These are phyloP conservation scores for Phytophthora sansomeana DNA, from an alignment of 352 stramenopile species.

Conservation along the genomic window DNA sequence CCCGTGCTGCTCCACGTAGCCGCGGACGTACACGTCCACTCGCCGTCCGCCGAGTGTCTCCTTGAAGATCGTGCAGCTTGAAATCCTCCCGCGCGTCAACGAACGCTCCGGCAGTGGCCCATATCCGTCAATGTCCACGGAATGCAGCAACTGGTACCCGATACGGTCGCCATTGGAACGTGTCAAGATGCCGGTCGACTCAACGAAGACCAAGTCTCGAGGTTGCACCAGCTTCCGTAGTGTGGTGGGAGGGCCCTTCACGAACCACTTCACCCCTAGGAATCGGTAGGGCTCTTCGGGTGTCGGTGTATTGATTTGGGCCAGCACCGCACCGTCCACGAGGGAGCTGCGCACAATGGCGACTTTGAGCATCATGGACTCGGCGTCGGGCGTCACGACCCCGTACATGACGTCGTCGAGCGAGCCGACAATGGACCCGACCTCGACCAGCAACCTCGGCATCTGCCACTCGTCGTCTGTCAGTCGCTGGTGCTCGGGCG, in stretches of 20 bases:
- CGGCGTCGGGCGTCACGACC: constrained; percentile 43
- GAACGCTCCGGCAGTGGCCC: constrained; percentile 31
- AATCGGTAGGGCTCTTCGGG: constrained; percentile 48
- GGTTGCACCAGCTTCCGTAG: constrained; percentile 42
- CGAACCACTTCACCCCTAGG: constrained; percentile 61
- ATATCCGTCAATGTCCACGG: constrained; percentile 46
- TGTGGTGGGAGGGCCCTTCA: constrained; percentile 43
- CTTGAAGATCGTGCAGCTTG: constrained; percentile 51
- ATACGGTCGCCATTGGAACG: constrained; percentile 39
- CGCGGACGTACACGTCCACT: constrained; percentile 52
- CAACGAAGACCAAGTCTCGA: constrained; percentile 53
- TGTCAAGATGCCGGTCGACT: constrained; percentile 45
- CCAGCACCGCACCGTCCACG: constrained; percentile 49
- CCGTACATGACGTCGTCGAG: constrained; percentile 77
- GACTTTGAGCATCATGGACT: constrained; percentile 51
- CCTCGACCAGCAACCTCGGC: constrained; percentile 53
- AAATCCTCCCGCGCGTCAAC: constrained; percentile 48
- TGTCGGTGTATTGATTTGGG: constrained; percentile 39
- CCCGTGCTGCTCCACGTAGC: constrained; percentile 50
- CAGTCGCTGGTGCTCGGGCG: constrained; percentile 40
- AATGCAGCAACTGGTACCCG: constrained; percentile 55
- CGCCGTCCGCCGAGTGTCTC: constrained; percentile 29
- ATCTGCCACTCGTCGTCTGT: constrained; percentile 48
- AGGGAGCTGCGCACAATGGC: constrained; percentile 43
- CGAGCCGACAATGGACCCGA: constrained; percentile 53